Base-by-base conservation (phyloP, 345 rosid species). In the Limnanthes douglasii region DNA sequence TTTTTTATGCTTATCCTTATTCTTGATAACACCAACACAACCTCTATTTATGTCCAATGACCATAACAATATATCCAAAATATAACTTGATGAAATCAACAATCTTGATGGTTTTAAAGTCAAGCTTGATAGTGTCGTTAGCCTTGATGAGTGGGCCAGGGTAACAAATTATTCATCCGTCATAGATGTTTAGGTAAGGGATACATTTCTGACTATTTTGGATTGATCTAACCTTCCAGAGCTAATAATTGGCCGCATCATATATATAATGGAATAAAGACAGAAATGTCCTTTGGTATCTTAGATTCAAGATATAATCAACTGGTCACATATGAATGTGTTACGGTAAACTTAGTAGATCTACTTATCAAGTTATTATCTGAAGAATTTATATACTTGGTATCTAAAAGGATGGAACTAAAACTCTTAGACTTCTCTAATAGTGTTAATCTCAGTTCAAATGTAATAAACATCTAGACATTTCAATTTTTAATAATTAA, bases 211-310 rank as follows among this genome's bases (percentile, higher is more conserved):
- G 59, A 4, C 69, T 60, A 32, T 52, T 51, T 26, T 48, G 68
- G n/a, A 62, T 50, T 12, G 64, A 51, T 16, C 46, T 25, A 5
- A 62, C 68, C 31, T 62, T 62, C 63, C 60, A 62, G 11, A 62
- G 63, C 55, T 56, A 10, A 33, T 67, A 74, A 64, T 72, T 72
- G 19, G 79, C 70, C 44, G 67, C 79, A n/a, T 72, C 79, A n/a
- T n/a, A 49, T 69, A 74, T 24, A 64, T 64, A 37, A 73, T 30
- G 26, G 70, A 61, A 41, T 65, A 71, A 36, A 73, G 72, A 21
- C 82, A 62, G 56, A 69, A 73, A 18, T 77, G 64, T 4, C 82
- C 82, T 61, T 73, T 73, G 31, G 82, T 66, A 46, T 73, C 82
- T 46, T 66, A 73, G n/a, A n/a, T n/a, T n/a, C n/a, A n/a, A n/a